phyloP scores from a whole-genome alignment of 2,329 filamentous ascomycete species.

The Hyphodiscus sp. region DNA sequence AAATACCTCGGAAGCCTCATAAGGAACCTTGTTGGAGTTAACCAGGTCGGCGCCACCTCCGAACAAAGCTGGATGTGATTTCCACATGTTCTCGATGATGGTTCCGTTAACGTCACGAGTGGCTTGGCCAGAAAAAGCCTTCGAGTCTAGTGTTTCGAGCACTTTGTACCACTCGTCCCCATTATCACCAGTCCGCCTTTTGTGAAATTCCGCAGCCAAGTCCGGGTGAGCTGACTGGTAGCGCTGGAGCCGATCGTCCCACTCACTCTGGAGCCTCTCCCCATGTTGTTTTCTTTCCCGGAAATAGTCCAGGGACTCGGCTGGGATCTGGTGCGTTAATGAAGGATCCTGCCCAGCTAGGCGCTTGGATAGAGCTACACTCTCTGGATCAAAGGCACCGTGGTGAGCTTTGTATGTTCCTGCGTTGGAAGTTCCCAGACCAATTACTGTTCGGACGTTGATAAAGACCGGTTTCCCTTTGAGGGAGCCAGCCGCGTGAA shows the following conservation, averaged over 20 bases:
- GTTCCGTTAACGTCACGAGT: neutral
- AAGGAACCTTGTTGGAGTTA: conserved; percentile 23
- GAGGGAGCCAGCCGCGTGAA: conserved; percentile 33
- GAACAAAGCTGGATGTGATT: neutral
- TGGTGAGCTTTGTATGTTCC: conserved; percentile 17
- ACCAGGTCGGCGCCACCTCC: conserved; percentile 22
- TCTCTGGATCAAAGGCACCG: conserved; percentile 14
- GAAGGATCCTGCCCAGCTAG: neutral
- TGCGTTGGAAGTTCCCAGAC: conserved; percentile 36
- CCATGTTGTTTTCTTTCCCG: neutral
- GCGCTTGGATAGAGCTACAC: conserved; percentile 13
- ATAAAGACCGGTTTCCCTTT: conserved; percentile 44
- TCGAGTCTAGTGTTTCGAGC: neutral
- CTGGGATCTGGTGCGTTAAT: neutral
- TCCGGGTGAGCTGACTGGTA: conserved; percentile 37
- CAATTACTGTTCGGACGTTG: conserved; percentile 44
- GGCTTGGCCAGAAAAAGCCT: neutral
- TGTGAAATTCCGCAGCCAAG: conserved; percentile 41
- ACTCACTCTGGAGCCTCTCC: neutral
- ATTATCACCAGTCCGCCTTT: conserved; percentile 38
- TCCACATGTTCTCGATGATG: neutral
- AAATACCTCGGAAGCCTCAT: neutral
- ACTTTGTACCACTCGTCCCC: neutral
- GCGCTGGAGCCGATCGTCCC: neutral
- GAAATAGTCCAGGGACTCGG: neutral